Evolutionary conservation across 2,329 filamentous ascomycete species (phyloP).

Genomic region (Rhexocercosporidium sp.): DNA sequence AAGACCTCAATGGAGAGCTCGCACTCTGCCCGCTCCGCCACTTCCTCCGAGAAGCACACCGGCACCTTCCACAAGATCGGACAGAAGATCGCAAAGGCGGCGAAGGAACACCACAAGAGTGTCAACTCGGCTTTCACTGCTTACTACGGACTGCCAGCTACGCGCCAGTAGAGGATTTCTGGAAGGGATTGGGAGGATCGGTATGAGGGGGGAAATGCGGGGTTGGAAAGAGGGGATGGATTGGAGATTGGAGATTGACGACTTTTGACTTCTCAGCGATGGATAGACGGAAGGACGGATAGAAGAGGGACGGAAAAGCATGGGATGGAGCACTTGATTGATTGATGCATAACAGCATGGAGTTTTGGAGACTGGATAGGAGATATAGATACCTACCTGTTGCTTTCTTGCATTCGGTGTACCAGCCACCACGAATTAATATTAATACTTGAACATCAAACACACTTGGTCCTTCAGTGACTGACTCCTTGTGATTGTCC

Average conservation of each 20-base stretch:
- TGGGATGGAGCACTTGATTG: conserved; percentile 7
- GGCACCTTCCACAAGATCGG: background rate
- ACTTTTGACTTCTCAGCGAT: background rate
- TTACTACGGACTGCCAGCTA: background rate
- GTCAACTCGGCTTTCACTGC: conserved; percentile 4
- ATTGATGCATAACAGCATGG: conserved; percentile 1
- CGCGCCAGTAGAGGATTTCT: background rate
- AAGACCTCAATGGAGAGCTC: background rate
- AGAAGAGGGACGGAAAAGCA: conserved; percentile 4
- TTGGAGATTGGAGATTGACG: background rate
- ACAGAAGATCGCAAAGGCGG: conserved; percentile 5
- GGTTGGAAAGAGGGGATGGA: background rate
- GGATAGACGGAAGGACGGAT: background rate
- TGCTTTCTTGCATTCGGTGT: background rate
- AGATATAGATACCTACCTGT: background rate
- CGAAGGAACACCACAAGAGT: conserved; percentile 1
- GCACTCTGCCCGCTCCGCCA: background rate
- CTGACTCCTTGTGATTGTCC: no score
- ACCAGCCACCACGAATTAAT: background rate
- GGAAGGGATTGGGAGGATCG: background rate
- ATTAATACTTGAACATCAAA: background rate
- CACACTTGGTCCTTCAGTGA: no score
- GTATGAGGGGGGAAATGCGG: background rate
- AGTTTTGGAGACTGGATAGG: conserved; percentile 1
- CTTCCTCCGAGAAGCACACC: background rate